These are phyloP conservation scores for Rickenella mellea DNA, from an alignment of 768 basidiomycete genomes.

Conservation along the genomic window DNA sequence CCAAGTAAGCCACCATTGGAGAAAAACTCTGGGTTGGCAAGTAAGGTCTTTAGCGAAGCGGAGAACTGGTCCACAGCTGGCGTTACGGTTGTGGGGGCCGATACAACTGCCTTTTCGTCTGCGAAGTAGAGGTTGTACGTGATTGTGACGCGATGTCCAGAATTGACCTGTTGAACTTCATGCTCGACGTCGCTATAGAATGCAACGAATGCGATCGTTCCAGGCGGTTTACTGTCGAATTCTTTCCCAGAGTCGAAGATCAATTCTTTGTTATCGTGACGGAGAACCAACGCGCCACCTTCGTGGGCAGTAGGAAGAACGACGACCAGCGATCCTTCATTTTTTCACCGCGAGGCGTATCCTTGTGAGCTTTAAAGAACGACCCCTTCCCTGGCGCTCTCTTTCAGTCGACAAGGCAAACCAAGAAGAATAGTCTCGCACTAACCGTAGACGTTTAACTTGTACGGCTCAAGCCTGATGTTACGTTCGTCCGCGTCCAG, in stretches of 20 bases:
- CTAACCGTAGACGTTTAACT: slow-evolving; percentile 29
- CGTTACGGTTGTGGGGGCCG: neutral
- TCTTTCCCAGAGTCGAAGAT: slow-evolving; percentile 4
- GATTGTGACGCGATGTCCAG: slow-evolving; percentile 6
- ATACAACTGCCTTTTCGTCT: neutral
- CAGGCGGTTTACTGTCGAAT: neutral
- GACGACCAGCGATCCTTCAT: slow-evolving; percentile 8
- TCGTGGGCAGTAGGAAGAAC: slow-evolving; percentile 5
- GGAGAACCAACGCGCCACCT: slow-evolving; percentile 6
- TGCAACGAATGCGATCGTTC: slow-evolving; percentile 5
- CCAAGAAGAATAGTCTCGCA: neutral
- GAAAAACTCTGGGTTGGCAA: slow-evolving; percentile 18
- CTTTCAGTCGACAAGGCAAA: neutral
- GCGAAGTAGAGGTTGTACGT: slow-evolving; percentile 3
- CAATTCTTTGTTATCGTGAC: slow-evolving; percentile 4
- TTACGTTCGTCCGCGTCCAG: slow-evolving; percentile 9
- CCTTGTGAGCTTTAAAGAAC: slow-evolving; percentile 11
- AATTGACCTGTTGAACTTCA: slow-evolving; percentile 7
- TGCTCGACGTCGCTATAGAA: slow-evolving; percentile 11
- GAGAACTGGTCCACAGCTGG: slow-evolving; percentile 7
- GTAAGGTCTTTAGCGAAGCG: slow-evolving; percentile 15
- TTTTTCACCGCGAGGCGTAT: slow-evolving; percentile 5
- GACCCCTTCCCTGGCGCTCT: neutral
- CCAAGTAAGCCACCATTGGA: slow-evolving; percentile 24
- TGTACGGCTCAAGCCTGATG: slow-evolving; percentile 23